Percentiles rank a stretch among this genome's conserved stretches.
Evolutionary conservation across 768 basidiomycete species (phyloP).

Genomic region (Suillus decipiens): DNA sequence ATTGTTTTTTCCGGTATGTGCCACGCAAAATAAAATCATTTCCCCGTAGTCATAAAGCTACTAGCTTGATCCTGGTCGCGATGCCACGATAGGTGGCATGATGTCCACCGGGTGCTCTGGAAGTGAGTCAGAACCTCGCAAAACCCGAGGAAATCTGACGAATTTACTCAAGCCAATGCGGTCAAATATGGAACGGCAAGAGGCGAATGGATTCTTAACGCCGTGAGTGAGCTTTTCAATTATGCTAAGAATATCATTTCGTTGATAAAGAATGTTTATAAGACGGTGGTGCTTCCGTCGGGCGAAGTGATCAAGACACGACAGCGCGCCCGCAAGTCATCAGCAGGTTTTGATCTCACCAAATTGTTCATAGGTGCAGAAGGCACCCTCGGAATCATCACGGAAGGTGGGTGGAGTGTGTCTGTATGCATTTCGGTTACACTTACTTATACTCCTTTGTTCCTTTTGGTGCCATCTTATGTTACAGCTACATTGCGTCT

Average conservation of each 20-base stretch:
- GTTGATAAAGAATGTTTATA: conserved; percentile 2
- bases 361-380: conserved; percentile 87
- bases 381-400: conserved; percentile 83
- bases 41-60: background rate
- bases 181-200: conserved; percentile 82
- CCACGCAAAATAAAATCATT: background rate
- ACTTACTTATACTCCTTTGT: background rate
- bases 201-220: conserved; percentile 80
- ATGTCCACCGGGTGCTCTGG: conserved; percentile 80
- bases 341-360: conserved; percentile 80
- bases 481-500: conserved; percentile 70
- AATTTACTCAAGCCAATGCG: conserved; percentile 53
- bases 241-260: background rate
- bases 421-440: background rate
- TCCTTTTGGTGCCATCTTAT: background rate
- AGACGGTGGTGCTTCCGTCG: conserved; percentile 80
- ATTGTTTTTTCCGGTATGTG: conserved; percentile 19
- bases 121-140: conserved; percentile 46
- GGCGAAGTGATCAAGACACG: conserved; percentile 86
- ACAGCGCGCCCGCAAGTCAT: conserved; percentile 71
- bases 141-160: background rate
- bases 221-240: conserved; percentile 43
- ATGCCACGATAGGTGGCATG: conserved; percentile 78
- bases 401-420: conserved; percentile 53
- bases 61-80: conserved; percentile 20